Conservation (phyloP, 1,284 basidiomycete genomes). For the Singerocomus inundabilis region DNA sequence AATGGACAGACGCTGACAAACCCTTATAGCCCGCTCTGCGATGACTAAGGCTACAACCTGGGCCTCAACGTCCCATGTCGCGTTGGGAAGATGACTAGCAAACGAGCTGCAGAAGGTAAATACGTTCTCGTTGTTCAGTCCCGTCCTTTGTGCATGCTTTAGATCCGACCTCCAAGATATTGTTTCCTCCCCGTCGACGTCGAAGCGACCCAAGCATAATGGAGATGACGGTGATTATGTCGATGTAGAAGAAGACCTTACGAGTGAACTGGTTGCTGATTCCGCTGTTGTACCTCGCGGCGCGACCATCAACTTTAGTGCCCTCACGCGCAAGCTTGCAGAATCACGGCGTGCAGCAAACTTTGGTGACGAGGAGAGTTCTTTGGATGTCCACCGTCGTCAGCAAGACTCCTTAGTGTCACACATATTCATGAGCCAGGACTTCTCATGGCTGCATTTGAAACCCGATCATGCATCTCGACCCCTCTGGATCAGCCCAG, state of each 20-base stretch:
- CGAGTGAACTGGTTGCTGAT: constrained; percentile 49
- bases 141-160: neutral
- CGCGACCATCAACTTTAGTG: constrained; percentile 80
- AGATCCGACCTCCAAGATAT: constrained; percentile 16
- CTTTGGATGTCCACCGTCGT: constrained; percentile 57
- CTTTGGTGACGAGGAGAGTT: constrained; percentile 39
- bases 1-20: constrained; percentile 31
- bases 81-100: constrained; percentile 24
- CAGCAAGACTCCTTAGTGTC: constrained; percentile 74
- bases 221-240: constrained; percentile 53
- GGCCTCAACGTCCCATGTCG: neutral
- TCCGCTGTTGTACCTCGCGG: constrained; percentile 59
- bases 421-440: constrained; percentile 76
- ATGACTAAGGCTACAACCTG: constrained; percentile 10
- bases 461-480: constrained; percentile 89
- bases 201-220: constrained; percentile 51
- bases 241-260: constrained; percentile 54
- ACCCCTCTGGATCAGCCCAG: constrained; percentile 94
- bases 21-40: neutral
- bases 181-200: constrained; percentile 31
- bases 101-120: constrained; percentile 31
- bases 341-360: constrained; percentile 50
- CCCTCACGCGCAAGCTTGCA: constrained; percentile 71
- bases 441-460: constrained; percentile 82
- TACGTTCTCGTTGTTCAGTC: neutral